phyloP scores from a whole-genome alignment of 208 protist species.

The Zelonia costaricensis region DNA sequence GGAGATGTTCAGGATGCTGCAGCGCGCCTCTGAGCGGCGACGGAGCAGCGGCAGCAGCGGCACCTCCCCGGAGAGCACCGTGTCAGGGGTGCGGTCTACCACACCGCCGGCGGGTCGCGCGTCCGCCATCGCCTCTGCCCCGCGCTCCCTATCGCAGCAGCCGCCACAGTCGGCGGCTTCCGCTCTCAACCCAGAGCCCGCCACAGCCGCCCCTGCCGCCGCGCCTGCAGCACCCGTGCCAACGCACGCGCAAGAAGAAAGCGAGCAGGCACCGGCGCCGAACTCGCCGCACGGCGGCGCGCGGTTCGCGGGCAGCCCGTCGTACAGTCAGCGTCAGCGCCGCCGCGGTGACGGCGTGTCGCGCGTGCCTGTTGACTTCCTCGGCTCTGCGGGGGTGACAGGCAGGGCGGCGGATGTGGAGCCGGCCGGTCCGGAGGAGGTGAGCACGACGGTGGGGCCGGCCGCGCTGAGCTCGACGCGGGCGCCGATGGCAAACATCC shows the following conservation, averaged over 20 bases:
- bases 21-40: conserved; percentile 4
- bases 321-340: conserved; percentile 17
- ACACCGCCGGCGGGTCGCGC: too few species aligned
- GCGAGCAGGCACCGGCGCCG: background rate
- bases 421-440: background rate
- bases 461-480: conserved; percentile 20
- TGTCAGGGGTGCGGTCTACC: too few species aligned
- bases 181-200: conserved; percentile 2
- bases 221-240: background rate
- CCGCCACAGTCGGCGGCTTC: too few species aligned
- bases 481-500: too few species aligned
- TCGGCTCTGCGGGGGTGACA: too few species aligned
- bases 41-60: too few species aligned
- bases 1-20: conserved; percentile 2
- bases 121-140: too few species aligned
- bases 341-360: conserved; percentile 2
- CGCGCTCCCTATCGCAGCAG: too few species aligned
- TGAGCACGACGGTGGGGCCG: conserved; percentile 15
- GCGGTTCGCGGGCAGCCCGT: background rate
- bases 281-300: background rate
- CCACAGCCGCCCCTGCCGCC: background rate
- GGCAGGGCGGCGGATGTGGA: background rate
- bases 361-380: conserved; percentile 21
- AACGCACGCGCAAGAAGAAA: background rate
- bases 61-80: too few species aligned